Evolutionary conservation across 2,329 filamentous ascomycete species (phyloP).

Genomic region (Phialophora expanda): DNA sequence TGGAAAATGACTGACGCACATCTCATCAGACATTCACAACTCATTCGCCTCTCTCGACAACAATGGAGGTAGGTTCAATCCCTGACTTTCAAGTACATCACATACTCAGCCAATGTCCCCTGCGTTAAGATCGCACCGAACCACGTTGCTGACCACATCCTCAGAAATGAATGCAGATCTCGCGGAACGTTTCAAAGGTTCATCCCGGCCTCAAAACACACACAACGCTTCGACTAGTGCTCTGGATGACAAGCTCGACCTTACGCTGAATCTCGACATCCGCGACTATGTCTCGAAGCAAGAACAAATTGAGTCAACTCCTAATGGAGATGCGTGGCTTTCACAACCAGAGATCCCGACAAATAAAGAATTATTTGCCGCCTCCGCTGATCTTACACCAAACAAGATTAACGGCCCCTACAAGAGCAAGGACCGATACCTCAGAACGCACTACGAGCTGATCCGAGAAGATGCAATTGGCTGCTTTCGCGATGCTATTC

Average conservation of each 20-base stretch:
- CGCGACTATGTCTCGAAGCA: slow-evolving; percentile 38
- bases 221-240: slow-evolving; percentile 7
- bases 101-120: neutral
- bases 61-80: slow-evolving; percentile 4
- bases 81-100: neutral
- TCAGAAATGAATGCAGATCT: slow-evolving; percentile 38
- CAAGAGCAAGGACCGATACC: slow-evolving; percentile 66
- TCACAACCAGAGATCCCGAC: slow-evolving; percentile 50
- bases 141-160: slow-evolving; percentile 7
- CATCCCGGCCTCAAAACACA: slow-evolving; percentile 14
- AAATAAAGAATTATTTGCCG: slow-evolving; percentile 46
- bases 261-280: slow-evolving; percentile 36
- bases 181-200: slow-evolving; percentile 34
- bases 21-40: slow-evolving; percentile 1
- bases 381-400: slow-evolving; percentile 48
- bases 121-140: neutral
- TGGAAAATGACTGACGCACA: neutral
- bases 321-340: slow-evolving; percentile 44
- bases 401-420: slow-evolving; percentile 66
- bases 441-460: slow-evolving; percentile 75
- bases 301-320: slow-evolving; percentile 43
- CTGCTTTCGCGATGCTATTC: slow-evolving; percentile 70
- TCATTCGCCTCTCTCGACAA: slow-evolving; percentile 7
- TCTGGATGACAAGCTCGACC: slow-evolving; percentile 18
- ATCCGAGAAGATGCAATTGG: slow-evolving; percentile 75